Evolutionary conservation across 345 rosid genomes (phyloP).

Genomic region (Trapa bicornis): DNA sequence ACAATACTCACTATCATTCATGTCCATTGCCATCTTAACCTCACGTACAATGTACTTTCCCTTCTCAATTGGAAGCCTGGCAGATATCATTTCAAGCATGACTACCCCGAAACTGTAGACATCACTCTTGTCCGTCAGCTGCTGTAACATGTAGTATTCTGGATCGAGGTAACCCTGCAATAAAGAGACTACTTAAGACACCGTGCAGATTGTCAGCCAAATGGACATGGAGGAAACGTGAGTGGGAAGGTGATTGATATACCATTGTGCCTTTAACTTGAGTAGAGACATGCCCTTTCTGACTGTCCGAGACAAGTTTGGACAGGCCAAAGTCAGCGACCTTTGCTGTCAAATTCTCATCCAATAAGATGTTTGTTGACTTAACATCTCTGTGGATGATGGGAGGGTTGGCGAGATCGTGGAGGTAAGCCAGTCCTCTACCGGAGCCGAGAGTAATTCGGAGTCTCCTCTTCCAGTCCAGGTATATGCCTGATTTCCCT

Average conservation of each 20-base stretch:
- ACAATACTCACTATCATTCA: constrained; percentile 7
- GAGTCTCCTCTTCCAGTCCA: constrained; percentile 20
- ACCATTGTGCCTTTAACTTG: constrained; percentile 25
- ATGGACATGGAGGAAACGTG: background rate
- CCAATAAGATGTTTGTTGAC: constrained; percentile 20
- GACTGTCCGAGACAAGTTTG: constrained; percentile 10
- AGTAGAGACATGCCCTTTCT: constrained; percentile 17
- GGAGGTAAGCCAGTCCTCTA: constrained; percentile 24
- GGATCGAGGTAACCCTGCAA: constrained; percentile 26
- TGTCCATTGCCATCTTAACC: constrained; percentile 10
- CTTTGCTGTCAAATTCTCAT: constrained; percentile 17
- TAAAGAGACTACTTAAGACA: background rate
- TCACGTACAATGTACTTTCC: constrained; percentile 18
- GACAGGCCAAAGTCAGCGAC: constrained; percentile 26
- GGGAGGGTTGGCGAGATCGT: constrained; percentile 23
- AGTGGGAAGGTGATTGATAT: background rate
- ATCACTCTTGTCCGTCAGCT: constrained; percentile 21
- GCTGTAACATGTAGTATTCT: constrained; percentile 20
- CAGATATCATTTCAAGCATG: constrained; percentile 21
- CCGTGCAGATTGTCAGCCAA: background rate
- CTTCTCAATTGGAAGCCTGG: constrained; percentile 13
- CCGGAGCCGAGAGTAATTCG: constrained; percentile 17
- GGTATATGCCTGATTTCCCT: constrained; percentile 15
- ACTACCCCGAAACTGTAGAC: constrained; percentile 25
- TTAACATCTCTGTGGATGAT: constrained; percentile 24